These are phyloP conservation scores for Crithidia expoeki DNA, from an alignment of 208 protist genomes.

Conservation along the genomic window DNA sequence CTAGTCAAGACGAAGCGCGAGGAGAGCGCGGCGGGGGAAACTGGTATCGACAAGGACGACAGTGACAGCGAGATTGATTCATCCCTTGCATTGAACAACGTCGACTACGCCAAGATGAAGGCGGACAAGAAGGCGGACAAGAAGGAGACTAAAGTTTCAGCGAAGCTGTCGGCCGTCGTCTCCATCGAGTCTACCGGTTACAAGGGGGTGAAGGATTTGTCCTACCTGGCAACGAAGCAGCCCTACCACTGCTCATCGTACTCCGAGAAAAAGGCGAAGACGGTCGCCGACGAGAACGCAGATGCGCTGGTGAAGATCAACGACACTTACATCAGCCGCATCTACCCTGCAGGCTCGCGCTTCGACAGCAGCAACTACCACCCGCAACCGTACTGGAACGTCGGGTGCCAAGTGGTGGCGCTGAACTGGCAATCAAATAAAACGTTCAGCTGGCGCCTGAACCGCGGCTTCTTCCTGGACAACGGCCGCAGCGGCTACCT, in stretches of 20 bases:
- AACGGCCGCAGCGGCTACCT: constrained; percentile 95
- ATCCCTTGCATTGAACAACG: constrained; percentile 15
- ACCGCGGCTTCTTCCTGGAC: constrained; percentile 87
- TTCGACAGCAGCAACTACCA: constrained; percentile 94
- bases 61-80: constrained; percentile 30
- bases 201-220: constrained; percentile 61
- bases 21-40: constrained; percentile 26
- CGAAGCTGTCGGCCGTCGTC: constrained; percentile 53
- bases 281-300: constrained; percentile 38
- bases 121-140: constrained; percentile 20
- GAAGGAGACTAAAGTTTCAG: constrained; percentile 37
- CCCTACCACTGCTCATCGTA: constrained; percentile 72
- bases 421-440: constrained; percentile 91
- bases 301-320: constrained; percentile 62
- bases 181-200: constrained; percentile 70
- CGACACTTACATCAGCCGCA: constrained; percentile 74
- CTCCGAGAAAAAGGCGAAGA: constrained; percentile 66
- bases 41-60: constrained; percentile 49
- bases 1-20: constrained; percentile 66
- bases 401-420: constrained; percentile 90
- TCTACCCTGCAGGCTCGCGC: constrained; percentile 93
- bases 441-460: constrained; percentile 73
- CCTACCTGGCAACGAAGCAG: constrained; percentile 54
- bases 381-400: constrained; percentile 75
- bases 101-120: constrained; percentile 33